A percentile compares a stretch with the other conserved stretches of the same genome.
Conservation (phyloP, 75 land plant species). For the Picea glauca region DNA sequence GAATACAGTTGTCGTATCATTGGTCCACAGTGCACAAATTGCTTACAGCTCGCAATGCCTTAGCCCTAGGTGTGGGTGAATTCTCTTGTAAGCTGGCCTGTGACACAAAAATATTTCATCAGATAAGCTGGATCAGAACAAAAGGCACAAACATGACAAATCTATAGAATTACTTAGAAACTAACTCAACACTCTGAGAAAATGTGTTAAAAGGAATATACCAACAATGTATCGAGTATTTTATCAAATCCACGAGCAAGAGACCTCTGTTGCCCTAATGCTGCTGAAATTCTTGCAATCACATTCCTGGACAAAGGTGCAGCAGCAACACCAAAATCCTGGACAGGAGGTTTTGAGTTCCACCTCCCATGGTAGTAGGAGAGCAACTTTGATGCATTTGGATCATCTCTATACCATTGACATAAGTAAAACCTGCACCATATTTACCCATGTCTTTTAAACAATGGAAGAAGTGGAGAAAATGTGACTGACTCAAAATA, state of each 20-base stretch:
- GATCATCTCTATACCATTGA: conserved; percentile 91
- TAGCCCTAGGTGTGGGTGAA: conserved; percentile 86
- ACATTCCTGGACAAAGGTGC: conserved; percentile 66
- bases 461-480: background rate
- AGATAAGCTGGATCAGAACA: background rate
- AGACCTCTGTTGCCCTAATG: conserved; percentile 83
- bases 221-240: conserved; percentile 79
- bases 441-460: background rate
- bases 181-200: background rate
- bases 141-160: background rate
- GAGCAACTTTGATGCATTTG: conserved; percentile 44
- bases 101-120: background rate
- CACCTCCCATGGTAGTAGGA: conserved; percentile 65
- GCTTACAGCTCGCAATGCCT: conserved; percentile 95
- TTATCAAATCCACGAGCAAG: conserved; percentile 96
- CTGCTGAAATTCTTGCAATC: conserved; percentile 69
- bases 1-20: background rate
- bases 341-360: conserved; percentile 55
- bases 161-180: background rate
- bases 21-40: background rate
- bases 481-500: background rate
- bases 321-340: conserved; percentile 49
- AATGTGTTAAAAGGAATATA: conserved; percentile 16
- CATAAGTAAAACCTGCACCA: conserved; percentile 92
- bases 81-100: conserved; percentile 92